Evolutionary conservation across 164 flowering plant species (phyloP).

Genomic region (Cinnamomum chago): DNA sequence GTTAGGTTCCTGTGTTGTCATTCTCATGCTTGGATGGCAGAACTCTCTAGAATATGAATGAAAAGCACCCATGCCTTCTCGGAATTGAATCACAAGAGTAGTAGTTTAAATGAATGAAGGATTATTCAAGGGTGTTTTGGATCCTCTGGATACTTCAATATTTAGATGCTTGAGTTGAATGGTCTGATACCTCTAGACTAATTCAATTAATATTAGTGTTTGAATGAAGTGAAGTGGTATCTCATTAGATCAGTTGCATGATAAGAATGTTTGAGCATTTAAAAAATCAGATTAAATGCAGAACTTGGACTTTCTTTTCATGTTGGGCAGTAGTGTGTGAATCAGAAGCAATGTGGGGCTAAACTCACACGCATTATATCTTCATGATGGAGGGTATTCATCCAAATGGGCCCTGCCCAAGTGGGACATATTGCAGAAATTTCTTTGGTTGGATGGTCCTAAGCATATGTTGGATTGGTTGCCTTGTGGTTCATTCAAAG

Average conservation of each 20-base stretch:
- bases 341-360: neutral
- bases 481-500: neutral
- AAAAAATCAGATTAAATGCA: neutral
- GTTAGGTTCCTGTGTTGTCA: neutral
- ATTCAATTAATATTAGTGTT: neutral
- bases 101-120: neutral
- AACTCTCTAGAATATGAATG: neutral
- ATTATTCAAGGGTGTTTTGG: neutral
- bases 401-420: neutral
- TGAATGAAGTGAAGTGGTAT: neutral
- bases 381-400: neutral
- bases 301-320: neutral
- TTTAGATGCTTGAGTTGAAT: neutral
- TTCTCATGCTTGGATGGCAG: neutral
- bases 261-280: neutral
- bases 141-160: neutral
- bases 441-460: neutral
- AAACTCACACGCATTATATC: neutral
- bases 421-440: neutral
- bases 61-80: neutral
- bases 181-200: neutral
- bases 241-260: neutral
- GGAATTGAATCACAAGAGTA: neutral
- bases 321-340: neutral
- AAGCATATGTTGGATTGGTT: neutral